phyloP scores from a whole-genome alignment of 768 basidiomycete genomes.

The Daedaleopsis sinensis region DNA sequence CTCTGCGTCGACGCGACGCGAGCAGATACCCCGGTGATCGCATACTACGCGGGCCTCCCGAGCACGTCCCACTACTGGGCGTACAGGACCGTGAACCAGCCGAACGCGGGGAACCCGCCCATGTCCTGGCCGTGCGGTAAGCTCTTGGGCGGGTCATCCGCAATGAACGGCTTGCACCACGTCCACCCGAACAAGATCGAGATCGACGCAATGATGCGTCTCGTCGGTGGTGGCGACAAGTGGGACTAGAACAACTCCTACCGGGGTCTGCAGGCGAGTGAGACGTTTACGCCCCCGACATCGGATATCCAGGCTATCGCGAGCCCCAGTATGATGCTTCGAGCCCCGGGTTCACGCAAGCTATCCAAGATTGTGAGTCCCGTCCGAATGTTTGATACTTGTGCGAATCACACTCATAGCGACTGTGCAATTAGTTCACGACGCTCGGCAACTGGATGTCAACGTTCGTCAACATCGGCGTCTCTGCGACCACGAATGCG shows the following conservation, averaged over 20 bases:
- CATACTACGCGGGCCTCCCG: constrained; percentile 55
- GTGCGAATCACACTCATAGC: constrained; percentile 20
- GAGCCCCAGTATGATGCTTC: no score
- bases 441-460: constrained; percentile 59
- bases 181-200: constrained; percentile 55
- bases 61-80: constrained; percentile 58
- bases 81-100: constrained; percentile 53
- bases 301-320: no score
- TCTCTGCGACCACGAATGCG: constrained; percentile 43
- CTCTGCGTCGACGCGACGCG: background rate
- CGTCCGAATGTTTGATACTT: no score
- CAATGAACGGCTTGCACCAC: constrained; percentile 72
- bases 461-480: constrained; percentile 49
- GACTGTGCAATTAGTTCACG: constrained; percentile 45
- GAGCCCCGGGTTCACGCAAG: no score
- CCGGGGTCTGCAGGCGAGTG: no score
- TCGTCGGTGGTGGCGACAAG: constrained; percentile 42
- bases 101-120: constrained; percentile 52
- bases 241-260: no score
- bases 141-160: constrained; percentile 69
- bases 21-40: constrained; percentile 51
- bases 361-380: no score
- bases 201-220: constrained; percentile 47
- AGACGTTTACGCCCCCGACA: no score
- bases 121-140: no score